Percentiles rank a stretch among this genome's conserved stretches.
These are phyloP conservation scores for Aegilops tauschii DNA, from an alignment of 176 grass and related monocot genomes.

Conservation along the genomic window DNA sequence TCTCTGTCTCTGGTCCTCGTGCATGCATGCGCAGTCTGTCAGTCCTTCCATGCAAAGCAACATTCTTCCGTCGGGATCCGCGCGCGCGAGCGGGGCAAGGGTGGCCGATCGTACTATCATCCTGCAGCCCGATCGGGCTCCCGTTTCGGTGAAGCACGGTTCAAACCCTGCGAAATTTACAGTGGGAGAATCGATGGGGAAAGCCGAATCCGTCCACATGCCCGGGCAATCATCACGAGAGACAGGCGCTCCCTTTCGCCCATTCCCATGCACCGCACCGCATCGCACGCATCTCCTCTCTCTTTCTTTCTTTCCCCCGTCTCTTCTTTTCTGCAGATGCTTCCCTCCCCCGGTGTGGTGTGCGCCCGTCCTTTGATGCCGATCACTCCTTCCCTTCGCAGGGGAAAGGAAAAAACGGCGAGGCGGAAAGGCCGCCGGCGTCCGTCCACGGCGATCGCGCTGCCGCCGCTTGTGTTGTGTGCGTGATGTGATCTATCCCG, in stretches of 20 bases:
- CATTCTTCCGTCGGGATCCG: background rate
- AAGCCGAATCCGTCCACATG: conserved; percentile 26
- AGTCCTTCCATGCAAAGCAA: background rate
- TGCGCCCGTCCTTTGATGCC: background rate
- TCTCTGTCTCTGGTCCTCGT: background rate
- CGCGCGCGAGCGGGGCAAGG: no score
- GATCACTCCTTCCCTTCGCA: background rate
- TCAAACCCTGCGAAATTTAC: background rate
- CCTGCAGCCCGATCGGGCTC: background rate
- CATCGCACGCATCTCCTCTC: no score
- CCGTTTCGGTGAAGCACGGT: background rate
- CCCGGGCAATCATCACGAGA: conserved; percentile 10
- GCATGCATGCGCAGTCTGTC: background rate
- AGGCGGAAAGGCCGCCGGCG: conserved; percentile 5
- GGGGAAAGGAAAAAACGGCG: background rate
- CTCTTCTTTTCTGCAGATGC: background rate
- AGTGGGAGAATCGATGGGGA: background rate
- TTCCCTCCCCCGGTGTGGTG: background rate
- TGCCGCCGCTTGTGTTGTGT: background rate
- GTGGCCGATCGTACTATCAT: no score
- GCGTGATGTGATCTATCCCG: conserved; percentile 36
- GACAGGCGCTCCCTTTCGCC: conserved; percentile 6
- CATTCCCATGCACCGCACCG: conserved; percentile 23
- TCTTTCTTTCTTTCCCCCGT: background rate
- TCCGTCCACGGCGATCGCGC: background rate